A percentile compares a stretch with the other conserved stretches of the same genome.
phyloP scores from a whole-genome alignment of 2,329 filamentous ascomycete genomes.

The Huntiella decipiens region DNA sequence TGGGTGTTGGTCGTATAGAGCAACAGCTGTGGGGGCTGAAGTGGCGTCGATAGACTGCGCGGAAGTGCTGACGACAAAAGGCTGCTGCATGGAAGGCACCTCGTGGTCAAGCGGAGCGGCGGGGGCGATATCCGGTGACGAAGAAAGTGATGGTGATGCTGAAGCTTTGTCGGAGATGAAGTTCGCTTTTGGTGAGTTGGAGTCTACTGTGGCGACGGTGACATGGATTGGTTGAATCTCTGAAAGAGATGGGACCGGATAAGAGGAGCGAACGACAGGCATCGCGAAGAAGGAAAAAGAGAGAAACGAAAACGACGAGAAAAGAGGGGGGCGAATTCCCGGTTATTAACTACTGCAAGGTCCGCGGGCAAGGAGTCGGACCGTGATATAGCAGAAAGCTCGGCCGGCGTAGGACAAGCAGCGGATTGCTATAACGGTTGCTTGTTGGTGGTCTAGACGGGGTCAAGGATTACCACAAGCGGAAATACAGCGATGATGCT shows the following conservation, averaged over 20 bases:
- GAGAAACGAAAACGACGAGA: neutral
- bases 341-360: too few species aligned
- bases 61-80: neutral
- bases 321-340: neutral
- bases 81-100: neutral
- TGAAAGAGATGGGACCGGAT: neutral
- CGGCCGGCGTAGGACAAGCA: neutral
- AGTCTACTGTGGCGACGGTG: too few species aligned
- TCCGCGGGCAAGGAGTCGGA: neutral
- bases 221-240: neutral
- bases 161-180: too few species aligned
- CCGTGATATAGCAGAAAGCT: conserved; percentile 1
- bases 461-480: too few species aligned
- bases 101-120: neutral
- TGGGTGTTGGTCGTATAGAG: neutral
- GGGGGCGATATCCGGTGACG: neutral
- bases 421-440: neutral
- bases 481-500: too few species aligned
- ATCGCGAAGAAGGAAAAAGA: neutral
- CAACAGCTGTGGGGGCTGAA: neutral
- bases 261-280: neutral
- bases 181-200: too few species aligned
- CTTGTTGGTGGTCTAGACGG: too few species aligned
- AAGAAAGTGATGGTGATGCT: neutral
- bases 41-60: neutral